Evolutionary conservation across 331 rosid species (phyloP), one percentile per base, ranked within the genome.

Genomic region (Rhamnella rubrinervis): DNA sequence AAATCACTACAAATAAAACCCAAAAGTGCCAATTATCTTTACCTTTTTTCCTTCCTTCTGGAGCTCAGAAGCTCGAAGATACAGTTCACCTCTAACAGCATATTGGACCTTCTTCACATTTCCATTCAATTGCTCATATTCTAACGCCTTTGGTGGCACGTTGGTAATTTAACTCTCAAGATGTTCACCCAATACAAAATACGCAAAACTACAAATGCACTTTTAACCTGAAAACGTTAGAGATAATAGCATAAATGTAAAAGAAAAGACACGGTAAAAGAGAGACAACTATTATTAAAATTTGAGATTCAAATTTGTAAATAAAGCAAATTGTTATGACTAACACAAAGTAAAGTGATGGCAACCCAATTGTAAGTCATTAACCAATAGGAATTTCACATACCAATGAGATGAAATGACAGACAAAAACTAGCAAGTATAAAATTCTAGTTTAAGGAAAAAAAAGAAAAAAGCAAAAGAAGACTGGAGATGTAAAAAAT

Each of bases 41-140:
- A 95, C 97, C 95, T 87, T 95, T 85, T 91, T 91, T 51, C 99
- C 99, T 78, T 91, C 97, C 79, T 86, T 91, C 80, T 95, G 99
- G 81, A 95, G 97, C 81, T 95, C 97, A 44, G 99, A 84, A 51
- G 99, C 99, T 64, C 99, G 81, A 76, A 95, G 97, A 81, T 91
- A 91, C 60, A 95, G 66, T 80, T 95, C 99, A 51, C 99, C 99
- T 84, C 99, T 85, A 71, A 91, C 97, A 66, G 98, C 99, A 83
- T 95, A 95, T 71, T 91, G 97, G 79, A 79, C 82, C 80, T 65
- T 91, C 85, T 91, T 95, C 85, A 95, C 99, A 35, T 91, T 91
- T 76, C 87, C 96, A 72, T 95, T 95, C 65, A 95, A 84, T 11
- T 80, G 74, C 57, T 73, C 96, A 49, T 84, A 75, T 77, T 87